Evolutionary conservation across 1,284 basidiomycete species (phyloP).

Genomic region (Xanthoconium separans): DNA sequence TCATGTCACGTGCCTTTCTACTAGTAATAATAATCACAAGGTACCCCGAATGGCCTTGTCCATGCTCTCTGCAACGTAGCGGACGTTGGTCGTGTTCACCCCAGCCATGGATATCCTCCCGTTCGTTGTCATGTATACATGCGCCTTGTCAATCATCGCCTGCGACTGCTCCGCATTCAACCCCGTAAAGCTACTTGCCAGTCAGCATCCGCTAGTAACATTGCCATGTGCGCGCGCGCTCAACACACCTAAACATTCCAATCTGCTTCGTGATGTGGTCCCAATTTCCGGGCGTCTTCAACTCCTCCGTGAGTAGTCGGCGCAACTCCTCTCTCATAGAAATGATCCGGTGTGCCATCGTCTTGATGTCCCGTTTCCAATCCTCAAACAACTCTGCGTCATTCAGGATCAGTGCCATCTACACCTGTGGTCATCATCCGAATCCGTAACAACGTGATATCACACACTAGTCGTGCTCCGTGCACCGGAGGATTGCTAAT

Average conservation of each 20-base stretch:
- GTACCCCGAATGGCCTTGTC: constrained; percentile 69
- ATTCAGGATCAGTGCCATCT: constrained; percentile 82
- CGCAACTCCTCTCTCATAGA: constrained; percentile 84
- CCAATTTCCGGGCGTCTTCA: constrained; percentile 93
- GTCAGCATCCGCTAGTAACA: constrained; percentile 7
- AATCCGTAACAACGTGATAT: background rate
- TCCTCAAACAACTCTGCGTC: constrained; percentile 70
- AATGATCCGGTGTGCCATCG: constrained; percentile 92
- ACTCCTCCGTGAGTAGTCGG: constrained; percentile 75
- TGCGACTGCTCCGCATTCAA: constrained; percentile 69
- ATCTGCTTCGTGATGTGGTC: constrained; percentile 89
- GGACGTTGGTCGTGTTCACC: constrained; percentile 71
- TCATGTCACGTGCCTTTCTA: background rate
- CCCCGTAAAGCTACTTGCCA: constrained; percentile 69
- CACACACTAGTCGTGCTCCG: constrained; percentile 81
- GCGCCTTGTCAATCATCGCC: constrained; percentile 72
- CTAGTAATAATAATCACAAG: constrained; percentile 32
- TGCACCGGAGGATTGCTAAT: constrained; percentile 92
- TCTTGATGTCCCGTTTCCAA: constrained; percentile 89
- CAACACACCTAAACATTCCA: constrained; percentile 84
- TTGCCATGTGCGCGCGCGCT: background rate
- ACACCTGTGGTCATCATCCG: constrained; percentile 1
- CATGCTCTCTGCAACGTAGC: constrained; percentile 73
- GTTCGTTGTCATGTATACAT: constrained; percentile 87
- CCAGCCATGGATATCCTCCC: constrained; percentile 67